Conservation (phyloP, 2,329 filamentous ascomycete species). For the Lecanicillium sp. region DNA sequence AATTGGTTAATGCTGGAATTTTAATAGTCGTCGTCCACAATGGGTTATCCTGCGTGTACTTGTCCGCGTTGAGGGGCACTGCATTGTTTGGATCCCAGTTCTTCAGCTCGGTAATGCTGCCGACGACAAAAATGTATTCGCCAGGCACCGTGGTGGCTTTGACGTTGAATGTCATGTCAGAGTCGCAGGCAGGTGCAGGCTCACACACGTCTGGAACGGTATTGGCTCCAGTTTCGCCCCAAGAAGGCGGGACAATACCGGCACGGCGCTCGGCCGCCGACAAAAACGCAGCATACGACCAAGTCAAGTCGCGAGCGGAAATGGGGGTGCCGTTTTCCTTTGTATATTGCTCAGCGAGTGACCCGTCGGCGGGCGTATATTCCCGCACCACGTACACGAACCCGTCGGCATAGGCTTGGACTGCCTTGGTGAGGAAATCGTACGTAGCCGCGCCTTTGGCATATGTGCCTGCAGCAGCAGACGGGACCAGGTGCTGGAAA, state of each 20-base stretch:
- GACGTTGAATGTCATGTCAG: slow-evolving; percentile 53
- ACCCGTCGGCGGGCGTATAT: slow-evolving; percentile 54
- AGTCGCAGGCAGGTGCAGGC: slow-evolving; percentile 21
- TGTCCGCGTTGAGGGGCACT: slow-evolving; percentile 46
- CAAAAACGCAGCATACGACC: slow-evolving; percentile 64
- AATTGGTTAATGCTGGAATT: slow-evolving; percentile 43
- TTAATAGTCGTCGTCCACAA: slow-evolving; percentile 51
- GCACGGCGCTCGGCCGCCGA: slow-evolving; percentile 49
- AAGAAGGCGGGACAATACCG: slow-evolving; percentile 30
- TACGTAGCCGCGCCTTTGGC: slow-evolving; percentile 36
- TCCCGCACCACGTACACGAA: slow-evolving; percentile 53
- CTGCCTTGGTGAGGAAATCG: slow-evolving; percentile 46
- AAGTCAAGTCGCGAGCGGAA: slow-evolving; percentile 60
- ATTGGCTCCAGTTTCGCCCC: too few relatives aligned
- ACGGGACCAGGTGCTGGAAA: slow-evolving; percentile 57
- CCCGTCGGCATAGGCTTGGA: slow-evolving; percentile 48
- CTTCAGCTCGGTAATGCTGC: slow-evolving; percentile 50
- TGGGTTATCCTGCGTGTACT: slow-evolving; percentile 52
- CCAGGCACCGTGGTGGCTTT: slow-evolving; percentile 48
- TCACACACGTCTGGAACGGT: slow-evolving; percentile 20
- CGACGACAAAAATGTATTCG: slow-evolving; percentile 57
- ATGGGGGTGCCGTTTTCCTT: slow-evolving; percentile 42
- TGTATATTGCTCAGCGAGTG: slow-evolving; percentile 58
- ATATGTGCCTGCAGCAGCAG: slow-evolving; percentile 55
- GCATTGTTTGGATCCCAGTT: slow-evolving; percentile 50